Evolutionary conservation across 1,284 basidiomycete species (phyloP).

Genomic region (Vanrija pseudolonga): DNA sequence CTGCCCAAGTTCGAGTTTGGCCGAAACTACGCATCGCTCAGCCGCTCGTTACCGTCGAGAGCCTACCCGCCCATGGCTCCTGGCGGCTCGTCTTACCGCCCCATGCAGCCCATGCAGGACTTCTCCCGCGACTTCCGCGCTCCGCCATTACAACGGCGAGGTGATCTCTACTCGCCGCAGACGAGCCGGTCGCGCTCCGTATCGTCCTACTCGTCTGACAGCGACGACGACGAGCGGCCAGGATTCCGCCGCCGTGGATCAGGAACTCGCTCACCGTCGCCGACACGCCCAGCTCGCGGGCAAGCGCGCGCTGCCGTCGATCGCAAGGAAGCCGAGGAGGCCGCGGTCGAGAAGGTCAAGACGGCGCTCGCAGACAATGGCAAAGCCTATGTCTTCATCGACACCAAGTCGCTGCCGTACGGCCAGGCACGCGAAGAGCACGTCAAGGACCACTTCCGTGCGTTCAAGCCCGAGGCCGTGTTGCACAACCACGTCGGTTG

Average conservation of each 20-base stretch:
- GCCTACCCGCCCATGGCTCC: conserved; percentile 12
- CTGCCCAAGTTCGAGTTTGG: conserved; percentile 15
- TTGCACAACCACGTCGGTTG: conserved; percentile 35
- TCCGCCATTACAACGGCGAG: not conserved
- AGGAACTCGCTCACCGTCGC: conserved; percentile 14
- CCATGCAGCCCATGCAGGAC: conserved; percentile 6
- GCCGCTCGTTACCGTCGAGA: conserved; percentile 9
- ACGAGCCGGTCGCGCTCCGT: conserved; percentile 11
- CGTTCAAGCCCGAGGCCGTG: conserved; percentile 42
- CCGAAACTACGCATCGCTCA: conserved; percentile 19
- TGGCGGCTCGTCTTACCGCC: not conserved
- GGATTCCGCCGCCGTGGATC: conserved; percentile 16
- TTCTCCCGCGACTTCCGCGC: conserved; percentile 16
- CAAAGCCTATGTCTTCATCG: conserved; percentile 38
- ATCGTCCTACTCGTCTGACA: conserved; percentile 28
- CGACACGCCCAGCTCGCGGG: conserved; percentile 11
- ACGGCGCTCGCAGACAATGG: conserved; percentile 33
- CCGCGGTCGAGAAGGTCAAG: conserved; percentile 26
- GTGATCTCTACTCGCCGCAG: conserved; percentile 13
- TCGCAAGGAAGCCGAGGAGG: conserved; percentile 28
- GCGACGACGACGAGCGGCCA: conserved; percentile 28
- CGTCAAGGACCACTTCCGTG: conserved; percentile 41
- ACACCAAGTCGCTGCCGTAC: conserved; percentile 28
- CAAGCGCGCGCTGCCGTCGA: conserved; percentile 8
- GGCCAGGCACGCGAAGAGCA: conserved; percentile 24